These are phyloP conservation scores for Lophiotrema nucula DNA, from an alignment of 495 filamentous ascomycete genomes.

Conservation along the genomic window DNA sequence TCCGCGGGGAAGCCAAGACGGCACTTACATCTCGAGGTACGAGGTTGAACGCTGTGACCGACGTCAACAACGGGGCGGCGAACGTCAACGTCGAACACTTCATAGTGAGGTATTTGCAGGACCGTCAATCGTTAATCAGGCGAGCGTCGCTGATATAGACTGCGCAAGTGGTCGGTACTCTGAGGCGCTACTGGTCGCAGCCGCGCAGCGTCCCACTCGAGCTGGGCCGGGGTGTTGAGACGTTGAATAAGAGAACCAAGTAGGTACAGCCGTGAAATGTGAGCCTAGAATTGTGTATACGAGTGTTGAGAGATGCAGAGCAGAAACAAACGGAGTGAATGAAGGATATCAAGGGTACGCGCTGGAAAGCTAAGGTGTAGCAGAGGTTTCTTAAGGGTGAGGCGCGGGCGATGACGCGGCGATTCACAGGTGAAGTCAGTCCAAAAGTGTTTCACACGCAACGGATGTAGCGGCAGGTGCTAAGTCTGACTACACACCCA, in stretches of 20 bases:
- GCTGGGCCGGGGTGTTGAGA: too few species aligned
- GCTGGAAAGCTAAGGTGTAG: not conserved
- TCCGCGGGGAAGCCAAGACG: conserved; percentile 29
- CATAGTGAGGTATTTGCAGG: conserved; percentile 9
- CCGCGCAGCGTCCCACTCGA: not conserved
- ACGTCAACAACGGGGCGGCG: conserved; percentile 24
- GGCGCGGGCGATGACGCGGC: conserved; percentile 7
- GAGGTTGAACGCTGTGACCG: conserved; percentile 35
- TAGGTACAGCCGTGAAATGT: too few species aligned
- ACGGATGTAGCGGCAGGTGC: conserved; percentile 10
- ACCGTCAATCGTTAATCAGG: not conserved
- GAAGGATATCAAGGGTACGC: too few species aligned
- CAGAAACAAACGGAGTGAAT: too few species aligned
- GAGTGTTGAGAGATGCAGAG: too few species aligned
- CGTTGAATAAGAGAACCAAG: too few species aligned
- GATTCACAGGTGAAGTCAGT: not conserved
- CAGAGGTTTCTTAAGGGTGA: not conserved
- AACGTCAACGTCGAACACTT: conserved; percentile 30
- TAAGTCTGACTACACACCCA: not conserved
- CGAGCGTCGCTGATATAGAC: conserved; percentile 3
- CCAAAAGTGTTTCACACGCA: not conserved
- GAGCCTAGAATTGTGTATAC: too few species aligned
- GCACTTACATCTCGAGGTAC: conserved; percentile 35
- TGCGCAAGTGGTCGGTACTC: not conserved
- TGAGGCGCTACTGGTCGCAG: not conserved